Evolutionary conservation across 2,329 filamentous ascomycete species (phyloP).

Genomic region (Epichloe uncinata): DNA sequence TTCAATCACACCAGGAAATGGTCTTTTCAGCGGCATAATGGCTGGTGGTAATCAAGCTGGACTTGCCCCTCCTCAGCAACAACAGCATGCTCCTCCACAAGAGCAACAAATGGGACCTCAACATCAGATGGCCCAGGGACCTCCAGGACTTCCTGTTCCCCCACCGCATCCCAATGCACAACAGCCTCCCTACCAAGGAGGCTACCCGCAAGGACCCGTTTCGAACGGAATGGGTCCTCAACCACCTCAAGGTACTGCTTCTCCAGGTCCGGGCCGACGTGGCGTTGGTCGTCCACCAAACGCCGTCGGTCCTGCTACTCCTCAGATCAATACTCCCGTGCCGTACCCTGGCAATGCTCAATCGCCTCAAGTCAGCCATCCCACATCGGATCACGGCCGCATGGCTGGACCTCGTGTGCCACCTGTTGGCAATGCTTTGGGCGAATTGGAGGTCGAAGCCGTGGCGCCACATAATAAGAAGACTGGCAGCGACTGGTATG

Average conservation of each 20-base stretch:
- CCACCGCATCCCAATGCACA: constrained; percentile 48
- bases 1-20: constrained; percentile 80
- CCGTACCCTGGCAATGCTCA: constrained; percentile 72
- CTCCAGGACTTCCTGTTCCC: constrained; percentile 52
- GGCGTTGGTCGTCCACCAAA: constrained; percentile 53
- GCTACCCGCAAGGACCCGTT: constrained; percentile 44
- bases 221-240: constrained; percentile 67
- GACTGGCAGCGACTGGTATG: constrained; percentile 85
- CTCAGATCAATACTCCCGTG: constrained; percentile 80
- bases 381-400: constrained; percentile 54
- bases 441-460: constrained; percentile 76
- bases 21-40: constrained; percentile 94
- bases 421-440: constrained; percentile 51
- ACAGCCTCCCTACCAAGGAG: constrained; percentile 62
- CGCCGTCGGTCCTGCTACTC: constrained; percentile 59
- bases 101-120: constrained; percentile 43
- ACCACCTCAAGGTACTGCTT: constrained; percentile 71
- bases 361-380: constrained; percentile 79
- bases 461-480: constrained; percentile 81
- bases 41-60: constrained; percentile 73
- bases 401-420: constrained; percentile 36
- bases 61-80: constrained; percentile 65
- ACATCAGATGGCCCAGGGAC: constrained; percentile 57
- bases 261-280: constrained; percentile 70
- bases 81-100: constrained; percentile 46